Evolutionary conservation across 202 grass and related monocot genomes (phyloP).

Genomic region (Musa balbisiana): DNA sequence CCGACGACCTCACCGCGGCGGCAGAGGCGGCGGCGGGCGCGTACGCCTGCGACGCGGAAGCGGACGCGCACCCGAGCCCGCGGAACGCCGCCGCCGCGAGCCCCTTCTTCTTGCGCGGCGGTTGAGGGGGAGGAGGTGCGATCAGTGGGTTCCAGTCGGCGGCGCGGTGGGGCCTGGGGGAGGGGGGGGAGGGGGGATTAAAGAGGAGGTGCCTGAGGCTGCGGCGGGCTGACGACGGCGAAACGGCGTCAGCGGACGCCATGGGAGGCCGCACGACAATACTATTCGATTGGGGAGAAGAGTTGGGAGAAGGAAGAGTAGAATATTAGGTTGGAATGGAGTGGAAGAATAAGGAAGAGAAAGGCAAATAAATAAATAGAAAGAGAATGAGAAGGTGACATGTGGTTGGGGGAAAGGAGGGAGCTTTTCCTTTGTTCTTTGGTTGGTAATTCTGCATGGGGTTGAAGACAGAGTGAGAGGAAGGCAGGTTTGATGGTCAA

Average conservation of each 20-base stretch:
- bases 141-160: conserved; percentile 18
- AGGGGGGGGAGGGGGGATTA: conserved; percentile 33
- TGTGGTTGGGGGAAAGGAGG: too few species aligned
- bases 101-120: conserved; percentile 21
- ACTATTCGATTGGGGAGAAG: not conserved
- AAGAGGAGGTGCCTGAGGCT: conserved; percentile 39
- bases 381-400: too few species aligned
- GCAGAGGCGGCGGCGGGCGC: conserved; percentile 21
- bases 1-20: conserved; percentile 45
- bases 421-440: too few species aligned
- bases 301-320: not conserved
- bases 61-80: conserved; percentile 59
- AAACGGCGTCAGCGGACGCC: conserved; percentile 36
- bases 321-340: too few species aligned
- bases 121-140: not conserved
- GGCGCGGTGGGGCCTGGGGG: not conserved
- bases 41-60: conserved; percentile 32
- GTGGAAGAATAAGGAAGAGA: too few species aligned
- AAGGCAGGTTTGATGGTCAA: too few species aligned
- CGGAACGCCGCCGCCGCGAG: conserved; percentile 51
- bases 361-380: too few species aligned
- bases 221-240: conserved; percentile 28
- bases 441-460: too few species aligned
- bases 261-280: not conserved
- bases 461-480: too few species aligned